Base-by-base conservation (phyloP, 2,329 filamentous ascomycete species). In the Beauveria sp. region DNA sequence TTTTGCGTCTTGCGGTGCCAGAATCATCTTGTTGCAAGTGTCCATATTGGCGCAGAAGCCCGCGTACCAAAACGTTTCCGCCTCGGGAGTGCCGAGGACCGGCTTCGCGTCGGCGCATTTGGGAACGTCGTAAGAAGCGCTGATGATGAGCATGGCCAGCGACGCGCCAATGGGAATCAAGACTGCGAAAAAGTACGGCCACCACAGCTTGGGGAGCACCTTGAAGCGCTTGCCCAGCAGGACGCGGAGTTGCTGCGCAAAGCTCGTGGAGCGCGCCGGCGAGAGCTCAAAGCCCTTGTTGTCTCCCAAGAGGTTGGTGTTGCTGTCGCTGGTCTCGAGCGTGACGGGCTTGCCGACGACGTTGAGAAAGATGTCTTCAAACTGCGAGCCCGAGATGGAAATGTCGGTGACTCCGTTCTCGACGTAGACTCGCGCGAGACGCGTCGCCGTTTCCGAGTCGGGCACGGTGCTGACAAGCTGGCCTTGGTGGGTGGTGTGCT, bases 111-210 rank as follows among this genome's bases (percentile, higher is more conserved):
- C 55, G 2, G 28, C 55, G 43, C 55, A 58, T 22, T 4, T 1
- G 1, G 55, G 55, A 1, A 49, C 45, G 5, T 49, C 28, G 31
- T 49, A 58, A 45, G 14, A 16, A 8, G 12, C 5, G 43, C 55
- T 58, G 0, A 60, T 53, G 14, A 34, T 53, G 20, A 46, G 2
- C 58, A 60, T 60, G 22, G 42, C 26, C 48, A 53, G 40, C 34
- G 50, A n/a, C 0, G 49, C 34, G 28, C 26, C n/a, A 9, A 60
- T 5, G 9, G 55, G 55, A 2, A 58, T 43, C 43, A 90, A 67
- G n/a, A 93, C 76, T 1, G 89, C 90, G 3, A 84, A 87, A 8
- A 87, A 69, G 60, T 90, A 90, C 0, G 90, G 90, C 64, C 93
- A 80, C 73, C 85, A 89, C 69, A 93, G 93, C 28, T 85, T 81